These are phyloP conservation scores for Mycena rebaudengoi DNA, from an alignment of 768 basidiomycete species.

Conservation along the genomic window DNA sequence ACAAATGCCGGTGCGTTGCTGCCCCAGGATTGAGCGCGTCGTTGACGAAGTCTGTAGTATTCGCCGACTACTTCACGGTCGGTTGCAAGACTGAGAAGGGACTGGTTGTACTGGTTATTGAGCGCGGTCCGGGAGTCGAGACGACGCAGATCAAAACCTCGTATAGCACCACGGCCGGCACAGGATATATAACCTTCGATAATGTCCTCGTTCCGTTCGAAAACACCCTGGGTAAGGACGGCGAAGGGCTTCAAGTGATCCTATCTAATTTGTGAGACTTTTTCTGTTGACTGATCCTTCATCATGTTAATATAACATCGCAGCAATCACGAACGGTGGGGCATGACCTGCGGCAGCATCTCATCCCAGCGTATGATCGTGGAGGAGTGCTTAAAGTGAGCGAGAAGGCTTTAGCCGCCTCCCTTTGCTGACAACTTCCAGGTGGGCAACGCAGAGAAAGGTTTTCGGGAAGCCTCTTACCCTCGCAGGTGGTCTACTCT, in stretches of 20 bases:
- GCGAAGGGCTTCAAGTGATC: conserved; percentile 44
- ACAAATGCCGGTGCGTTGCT: conserved; percentile 60
- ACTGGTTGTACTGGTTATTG: conserved; percentile 36
- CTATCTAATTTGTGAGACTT: conserved; percentile 6
- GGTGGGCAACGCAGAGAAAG: conserved; percentile 81
- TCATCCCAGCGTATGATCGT: conserved; percentile 68
- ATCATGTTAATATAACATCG: too few species aligned
- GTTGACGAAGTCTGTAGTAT: conserved; percentile 47
- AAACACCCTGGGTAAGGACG: conserved; percentile 72
- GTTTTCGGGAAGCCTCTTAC: conserved; percentile 80
- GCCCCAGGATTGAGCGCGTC: background rate
- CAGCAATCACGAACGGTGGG: conserved; percentile 83
- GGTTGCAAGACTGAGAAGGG: conserved; percentile 64
- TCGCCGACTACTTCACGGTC: conserved; percentile 75
- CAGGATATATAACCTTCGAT: conserved; percentile 84
- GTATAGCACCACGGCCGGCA: conserved; percentile 88
- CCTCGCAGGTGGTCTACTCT: conserved; percentile 75
- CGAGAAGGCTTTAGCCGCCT: conserved; percentile 23
- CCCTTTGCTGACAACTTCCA: conserved; percentile 29
- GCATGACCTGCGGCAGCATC: conserved; percentile 66
- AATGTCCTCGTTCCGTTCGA: conserved; percentile 87
- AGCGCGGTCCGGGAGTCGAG: conserved; percentile 62
- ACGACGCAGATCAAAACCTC: conserved; percentile 86
- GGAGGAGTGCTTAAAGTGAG: conserved; percentile 77
- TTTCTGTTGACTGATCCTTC: conserved; percentile 62